Evolutionary conservation across 2,329 filamentous ascomycete genomes (phyloP).

Genomic region (Xylariomycetidae sp.): DNA sequence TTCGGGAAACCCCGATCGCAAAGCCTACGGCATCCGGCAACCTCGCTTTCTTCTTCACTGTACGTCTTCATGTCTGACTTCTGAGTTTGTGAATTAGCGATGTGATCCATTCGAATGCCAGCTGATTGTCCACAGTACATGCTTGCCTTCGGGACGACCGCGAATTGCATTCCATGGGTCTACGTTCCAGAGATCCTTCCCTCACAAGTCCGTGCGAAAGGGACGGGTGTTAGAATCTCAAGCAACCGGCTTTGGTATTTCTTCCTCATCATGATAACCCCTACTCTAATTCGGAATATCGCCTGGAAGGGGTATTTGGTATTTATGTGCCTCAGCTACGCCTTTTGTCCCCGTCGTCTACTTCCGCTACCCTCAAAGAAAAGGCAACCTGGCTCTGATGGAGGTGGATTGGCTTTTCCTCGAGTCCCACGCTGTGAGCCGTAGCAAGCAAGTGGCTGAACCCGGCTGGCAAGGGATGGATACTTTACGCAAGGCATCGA

Average conservation of each 20-base stretch:
- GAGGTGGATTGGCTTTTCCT: conserved; percentile 1
- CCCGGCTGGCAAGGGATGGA: neutral
- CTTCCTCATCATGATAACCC: conserved; percentile 1
- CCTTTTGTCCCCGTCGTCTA: conserved; percentile 1
- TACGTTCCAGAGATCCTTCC: conserved; percentile 1
- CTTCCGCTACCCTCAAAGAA: neutral
- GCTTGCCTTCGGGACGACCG: conserved; percentile 1
- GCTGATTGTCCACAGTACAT: too few species aligned
- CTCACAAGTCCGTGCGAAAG: neutral
- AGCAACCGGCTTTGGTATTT: conserved; percentile 1
- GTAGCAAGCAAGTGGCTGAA: neutral
- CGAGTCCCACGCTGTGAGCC: neutral
- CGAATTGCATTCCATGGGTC: conserved; percentile 1
- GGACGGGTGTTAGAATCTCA: neutral
- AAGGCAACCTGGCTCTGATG: neutral
- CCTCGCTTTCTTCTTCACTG: conserved; percentile 1
- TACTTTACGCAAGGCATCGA: neutral
- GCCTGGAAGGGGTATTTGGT: neutral
- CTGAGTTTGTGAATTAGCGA: too few species aligned
- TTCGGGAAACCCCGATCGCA: neutral
- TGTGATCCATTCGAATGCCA: too few species aligned
- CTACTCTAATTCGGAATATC: neutral
- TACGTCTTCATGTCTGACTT: too few species aligned
- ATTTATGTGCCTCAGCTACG: neutral
- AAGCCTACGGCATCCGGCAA: neutral